Evolutionary conservation across 2,329 filamentous ascomycete species (phyloP), one percentile per base, ranked within the genome.

Genomic region (Tympanopsis confertula): DNA sequence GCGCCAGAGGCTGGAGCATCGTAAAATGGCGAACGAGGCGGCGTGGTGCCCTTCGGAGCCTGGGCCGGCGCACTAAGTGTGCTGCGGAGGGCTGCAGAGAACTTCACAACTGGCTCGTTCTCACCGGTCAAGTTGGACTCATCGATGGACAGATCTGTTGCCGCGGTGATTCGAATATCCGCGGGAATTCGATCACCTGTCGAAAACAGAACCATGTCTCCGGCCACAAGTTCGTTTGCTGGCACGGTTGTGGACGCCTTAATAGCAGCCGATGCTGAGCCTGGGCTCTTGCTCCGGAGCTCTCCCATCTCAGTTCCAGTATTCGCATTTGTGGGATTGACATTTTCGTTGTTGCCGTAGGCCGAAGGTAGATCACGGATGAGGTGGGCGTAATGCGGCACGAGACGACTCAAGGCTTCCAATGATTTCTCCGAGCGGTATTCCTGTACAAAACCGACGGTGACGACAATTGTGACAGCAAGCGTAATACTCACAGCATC

Each of bases 381-480:
- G n/a, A 96, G 68, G 61, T 98, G 88, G 20, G 93, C 91, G 55
- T 88, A 86, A 56, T 96, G 93, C 19, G 91, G 93, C 0, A 98
- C 89, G 19, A 98, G 66, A 50, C 91, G 86, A 53, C 84, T 95
- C 47, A 98, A 66, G 15, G 91, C 91, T 59, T 98, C 91, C 46
- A 98, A 78, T 3, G 89, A 96, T 60, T 98, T 93, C 56, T 98
- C 91, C 5, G 91, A 96, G 41, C 91, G 74, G 57, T 98, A 98
- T 61, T 98, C 91, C 56, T 98, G 91, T 38, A 96, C 78, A 49
- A 98, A 98, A 2, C 89, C 91, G 30, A 98, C 91, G 0, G 82
- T 83, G 18, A 98, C 88, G 4, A 98, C 91, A 48, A 98, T 98
- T 19, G 88, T 94, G 17, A 98, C 91, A 2, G 91, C 91, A 20